A percentile compares a stretch with the other conserved stretches of the same genome.
phyloP scores from a whole-genome alignment of 2,329 filamentous ascomycete species.

The Fusarium humuli region DNA sequence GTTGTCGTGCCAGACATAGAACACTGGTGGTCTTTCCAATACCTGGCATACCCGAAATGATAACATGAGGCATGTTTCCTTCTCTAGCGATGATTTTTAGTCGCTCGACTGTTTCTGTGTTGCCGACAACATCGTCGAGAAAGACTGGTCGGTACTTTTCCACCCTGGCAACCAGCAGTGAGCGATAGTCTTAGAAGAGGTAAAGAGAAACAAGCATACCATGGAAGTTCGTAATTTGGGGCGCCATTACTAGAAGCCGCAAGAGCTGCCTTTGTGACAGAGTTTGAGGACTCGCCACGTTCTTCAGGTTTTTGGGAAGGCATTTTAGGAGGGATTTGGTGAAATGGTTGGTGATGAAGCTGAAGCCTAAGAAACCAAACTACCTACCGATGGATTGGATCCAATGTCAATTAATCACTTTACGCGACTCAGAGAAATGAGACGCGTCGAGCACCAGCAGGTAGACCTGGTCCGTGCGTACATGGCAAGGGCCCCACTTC shows the following conservation, averaged over 20 bases:
- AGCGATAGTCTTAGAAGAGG: constrained; percentile 19
- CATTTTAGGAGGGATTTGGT: constrained; percentile 53
- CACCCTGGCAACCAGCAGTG: constrained; percentile 72
- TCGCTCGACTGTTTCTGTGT: constrained; percentile 96
- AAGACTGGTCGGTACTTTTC: constrained; percentile 97
- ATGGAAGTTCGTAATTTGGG: constrained; percentile 80
- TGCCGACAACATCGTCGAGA: constrained; percentile 96
- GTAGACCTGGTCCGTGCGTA: constrained; percentile 47
- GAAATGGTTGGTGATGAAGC: constrained; percentile 24
- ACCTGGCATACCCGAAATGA: constrained; percentile 99
- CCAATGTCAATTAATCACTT: constrained; percentile 51
- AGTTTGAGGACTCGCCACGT: constrained; percentile 70
- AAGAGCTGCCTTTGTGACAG: constrained; percentile 68
- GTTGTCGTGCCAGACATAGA: constrained; percentile 88
- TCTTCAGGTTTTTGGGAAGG: constrained; percentile 63
- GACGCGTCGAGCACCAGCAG: constrained; percentile 50
- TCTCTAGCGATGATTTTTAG: constrained; percentile 98
- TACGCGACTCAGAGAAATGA: constrained; percentile 50
- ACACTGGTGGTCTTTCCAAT: constrained; percentile 99
- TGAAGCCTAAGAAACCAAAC: constrained; percentile 33
- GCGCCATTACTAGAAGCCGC: constrained; percentile 62
- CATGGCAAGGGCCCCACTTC: too few relatives aligned
- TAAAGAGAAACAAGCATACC: constrained; percentile 60
- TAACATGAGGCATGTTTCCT: constrained; percentile 99
- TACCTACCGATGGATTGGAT: not conserved